These are phyloP conservation scores for Knoxdaviesia capensis DNA, from an alignment of 2,329 filamentous ascomycete species.

Conservation along the genomic window DNA sequence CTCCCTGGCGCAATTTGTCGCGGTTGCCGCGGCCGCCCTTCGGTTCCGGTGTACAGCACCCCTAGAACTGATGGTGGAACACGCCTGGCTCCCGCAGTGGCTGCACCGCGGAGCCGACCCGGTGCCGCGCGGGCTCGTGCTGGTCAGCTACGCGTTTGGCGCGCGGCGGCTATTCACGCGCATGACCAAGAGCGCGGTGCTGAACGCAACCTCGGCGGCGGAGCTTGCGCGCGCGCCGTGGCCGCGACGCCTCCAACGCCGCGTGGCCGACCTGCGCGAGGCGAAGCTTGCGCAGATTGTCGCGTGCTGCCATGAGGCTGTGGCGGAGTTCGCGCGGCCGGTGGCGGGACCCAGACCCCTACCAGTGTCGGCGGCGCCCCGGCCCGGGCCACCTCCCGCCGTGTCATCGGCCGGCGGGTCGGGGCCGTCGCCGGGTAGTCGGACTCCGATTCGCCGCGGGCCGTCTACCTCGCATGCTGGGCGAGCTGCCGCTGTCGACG, in stretches of 20 bases:
- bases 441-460: too few relatives aligned
- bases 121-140: conserved; percentile 26
- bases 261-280: conserved; percentile 24
- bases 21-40: conserved; percentile 27
- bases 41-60: conserved; percentile 30
- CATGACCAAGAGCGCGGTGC: conserved; percentile 26
- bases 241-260: conserved; percentile 25
- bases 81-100: conserved; percentile 31
- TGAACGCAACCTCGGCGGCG: conserved; percentile 22
- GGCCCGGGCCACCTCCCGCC: too few relatives aligned
- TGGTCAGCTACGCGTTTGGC: conserved; percentile 33
- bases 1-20: conserved; percentile 26
- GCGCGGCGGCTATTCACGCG: conserved; percentile 25
- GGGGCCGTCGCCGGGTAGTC: too few relatives aligned
- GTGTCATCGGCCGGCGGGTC: too few relatives aligned
- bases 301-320: conserved; percentile 19
- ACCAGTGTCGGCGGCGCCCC: too few relatives aligned
- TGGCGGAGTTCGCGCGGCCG: conserved; percentile 18
- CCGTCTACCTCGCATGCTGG: too few relatives aligned
- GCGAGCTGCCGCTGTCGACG: too few relatives aligned
- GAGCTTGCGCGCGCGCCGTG: conserved; percentile 22
- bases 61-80: conserved; percentile 26
- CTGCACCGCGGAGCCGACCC: conserved; percentile 24
- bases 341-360: too few relatives aligned
- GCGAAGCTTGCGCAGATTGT: conserved; percentile 30